These are phyloP conservation scores for Pyrrhoderma lamaoense DNA, from an alignment of 1,284 basidiomycete species.

Conservation along the genomic window DNA sequence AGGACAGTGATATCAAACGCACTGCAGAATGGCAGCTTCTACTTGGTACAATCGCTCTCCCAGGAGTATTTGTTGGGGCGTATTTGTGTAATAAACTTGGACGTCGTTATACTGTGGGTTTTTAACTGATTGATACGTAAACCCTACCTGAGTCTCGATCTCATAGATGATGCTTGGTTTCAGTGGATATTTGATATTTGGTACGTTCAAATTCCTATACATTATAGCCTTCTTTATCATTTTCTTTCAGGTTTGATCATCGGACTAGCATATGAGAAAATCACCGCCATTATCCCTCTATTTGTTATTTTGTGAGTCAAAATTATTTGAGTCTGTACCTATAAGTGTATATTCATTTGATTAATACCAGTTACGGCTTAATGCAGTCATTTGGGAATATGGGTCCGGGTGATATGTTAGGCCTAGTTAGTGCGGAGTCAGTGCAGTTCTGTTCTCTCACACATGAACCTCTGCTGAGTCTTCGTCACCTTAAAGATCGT, in stretches of 20 bases:
- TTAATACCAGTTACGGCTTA: conserved; percentile 47
- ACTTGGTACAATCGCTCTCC: conserved; percentile 59
- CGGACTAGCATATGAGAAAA: conserved; percentile 59
- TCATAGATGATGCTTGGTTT: conserved; percentile 67
- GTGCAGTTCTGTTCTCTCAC: conserved; percentile 23
- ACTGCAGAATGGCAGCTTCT: conserved; percentile 70
- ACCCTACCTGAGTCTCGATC: conserved; percentile 1
- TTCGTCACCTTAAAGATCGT: conserved; percentile 37
- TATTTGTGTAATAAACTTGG: conserved; percentile 57
- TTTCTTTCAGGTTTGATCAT: conserved; percentile 44
- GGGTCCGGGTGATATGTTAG: conserved; percentile 69
- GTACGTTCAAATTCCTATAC: conserved; percentile 28
- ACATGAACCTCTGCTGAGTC: neutral
- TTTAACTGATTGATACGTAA: conserved; percentile 1
- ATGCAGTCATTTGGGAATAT: conserved; percentile 66
- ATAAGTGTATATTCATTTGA: conserved; percentile 17
- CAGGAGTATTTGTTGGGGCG: conserved; percentile 58
- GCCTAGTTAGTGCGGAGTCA: conserved; percentile 59
- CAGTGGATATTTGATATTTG: conserved; percentile 65
- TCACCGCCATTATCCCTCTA: conserved; percentile 56
- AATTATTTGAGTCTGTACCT: conserved; percentile 16
- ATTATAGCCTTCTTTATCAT: neutral
- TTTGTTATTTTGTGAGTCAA: conserved; percentile 57
- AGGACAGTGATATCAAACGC: conserved; percentile 44
- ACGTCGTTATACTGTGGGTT: conserved; percentile 50